Evolutionary conservation across 192 early-diverging fungal genomes (phyloP), one percentile per base, ranked within the genome.

Genomic region (Paraglomus brasilianum): DNA sequence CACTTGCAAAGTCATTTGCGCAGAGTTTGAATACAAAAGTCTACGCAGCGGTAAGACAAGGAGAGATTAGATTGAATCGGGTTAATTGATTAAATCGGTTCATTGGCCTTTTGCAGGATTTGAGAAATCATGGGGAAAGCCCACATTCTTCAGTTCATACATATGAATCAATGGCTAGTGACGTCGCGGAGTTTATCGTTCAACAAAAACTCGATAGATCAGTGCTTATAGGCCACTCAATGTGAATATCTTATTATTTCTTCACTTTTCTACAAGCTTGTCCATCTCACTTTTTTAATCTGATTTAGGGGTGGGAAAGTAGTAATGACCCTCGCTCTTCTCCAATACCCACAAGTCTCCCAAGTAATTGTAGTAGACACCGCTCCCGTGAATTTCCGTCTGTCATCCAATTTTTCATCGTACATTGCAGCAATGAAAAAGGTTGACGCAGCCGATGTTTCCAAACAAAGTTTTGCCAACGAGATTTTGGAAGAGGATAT

Each of bases 101-200:
- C 15, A 51, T 68, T 40, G 9, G 11, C 41, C 22, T 46, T 4
- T 15, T 22, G 13, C 50, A 86, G 85, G 96, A 98, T 77, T 80
- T 95, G 63, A 84, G 96, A 22, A 98, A 98, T 79, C 96, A 98
- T 72, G 96, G 96, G 24, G 92, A 93, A 38, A 95, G 92, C 67
- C 87, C 85, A 7, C 94, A 95, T 69, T 61, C 63, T 22, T 22
- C 63, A 0, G 76, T 77, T 0, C 90, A 93, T 71, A 86, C 80
- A 39, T 95, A 92, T 71, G 66, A 77, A n/a, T 71, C 85, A 5
- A 97, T 98, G 95, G 77, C 91, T 1, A 71, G 70, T 5, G 96
- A 98, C 63, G 75, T 98, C 11, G 73, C 74, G 10, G 58, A 65
- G n/a, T 95, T 96, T 49, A 74, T 94, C 43, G 58, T 79, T 11